Evolutionary conservation across 75 land plant genomes (phyloP).

Genomic region (Cupressus sempervirens): DNA sequence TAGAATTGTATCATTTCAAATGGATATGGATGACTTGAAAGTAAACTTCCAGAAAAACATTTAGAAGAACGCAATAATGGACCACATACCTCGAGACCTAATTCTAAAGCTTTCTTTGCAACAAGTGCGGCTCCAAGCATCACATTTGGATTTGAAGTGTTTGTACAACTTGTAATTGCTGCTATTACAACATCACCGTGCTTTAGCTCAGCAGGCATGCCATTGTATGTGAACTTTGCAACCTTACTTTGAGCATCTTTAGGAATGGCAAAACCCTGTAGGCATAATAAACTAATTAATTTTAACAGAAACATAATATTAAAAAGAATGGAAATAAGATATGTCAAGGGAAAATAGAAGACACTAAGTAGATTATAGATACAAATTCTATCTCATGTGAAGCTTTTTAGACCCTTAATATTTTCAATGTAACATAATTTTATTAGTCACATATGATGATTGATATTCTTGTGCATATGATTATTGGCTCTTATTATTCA

Average conservation of each 20-base stretch:
- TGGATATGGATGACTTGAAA: neutral
- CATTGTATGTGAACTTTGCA: conserved; percentile 72
- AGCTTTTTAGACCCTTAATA: too few relatives aligned
- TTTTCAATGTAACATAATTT: too few relatives aligned
- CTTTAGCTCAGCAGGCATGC: conserved; percentile 78
- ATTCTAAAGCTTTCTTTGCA: conserved; percentile 87
- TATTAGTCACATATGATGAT: too few relatives aligned
- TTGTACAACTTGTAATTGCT: conserved; percentile 96
- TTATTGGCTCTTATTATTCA: too few relatives aligned
- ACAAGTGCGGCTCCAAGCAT: conserved; percentile 98
- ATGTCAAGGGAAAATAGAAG: neutral
- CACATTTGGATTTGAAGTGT: conserved; percentile 96
- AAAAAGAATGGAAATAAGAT: neutral
- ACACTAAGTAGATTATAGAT: neutral
- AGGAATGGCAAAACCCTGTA: conserved; percentile 88
- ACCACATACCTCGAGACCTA: conserved; percentile 65
- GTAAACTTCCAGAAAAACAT: neutral
- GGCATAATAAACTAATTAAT: neutral
- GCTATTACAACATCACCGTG: conserved; percentile 97
- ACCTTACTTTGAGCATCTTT: conserved; percentile 72
- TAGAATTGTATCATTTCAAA: neutral
- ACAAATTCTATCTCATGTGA: too few relatives aligned
- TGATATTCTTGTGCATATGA: too few relatives aligned
- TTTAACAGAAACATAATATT: neutral
- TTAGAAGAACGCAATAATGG: neutral